Evolutionary conservation across 2,329 filamentous ascomycete genomes (phyloP).

Genomic region (Leptographium radiaticola): DNA sequence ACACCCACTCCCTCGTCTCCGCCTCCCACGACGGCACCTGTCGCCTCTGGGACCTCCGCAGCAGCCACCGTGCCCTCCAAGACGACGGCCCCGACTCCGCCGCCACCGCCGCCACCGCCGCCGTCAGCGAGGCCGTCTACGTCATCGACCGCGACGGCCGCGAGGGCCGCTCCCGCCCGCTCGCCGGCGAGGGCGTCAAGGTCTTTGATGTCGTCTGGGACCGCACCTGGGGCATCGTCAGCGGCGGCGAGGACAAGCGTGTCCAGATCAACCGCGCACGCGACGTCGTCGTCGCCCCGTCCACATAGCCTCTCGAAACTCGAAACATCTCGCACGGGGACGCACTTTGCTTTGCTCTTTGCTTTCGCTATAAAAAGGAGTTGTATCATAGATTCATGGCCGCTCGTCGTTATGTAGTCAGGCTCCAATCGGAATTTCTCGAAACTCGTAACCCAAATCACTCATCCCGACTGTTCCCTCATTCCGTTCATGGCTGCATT

Average conservation of each 20-base stretch:
- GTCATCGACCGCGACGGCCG: slow-evolving; percentile 57
- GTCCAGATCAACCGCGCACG: slow-evolving; percentile 77
- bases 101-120: slow-evolving; percentile 31
- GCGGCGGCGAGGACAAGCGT: slow-evolving; percentile 83
- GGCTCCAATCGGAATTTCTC: too few relatives aligned
- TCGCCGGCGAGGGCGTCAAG: slow-evolving; percentile 74
- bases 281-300: slow-evolving; percentile 25
- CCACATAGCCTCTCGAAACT: not conserved
- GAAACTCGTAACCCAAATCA: too few relatives aligned
- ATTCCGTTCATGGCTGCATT: too few relatives aligned
- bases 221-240: slow-evolving; percentile 73
- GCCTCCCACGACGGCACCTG: slow-evolving; percentile 89
- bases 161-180: slow-evolving; percentile 47
- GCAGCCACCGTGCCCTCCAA: slow-evolving; percentile 45
- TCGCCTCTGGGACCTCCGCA: slow-evolving; percentile 84
- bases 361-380: not conserved
- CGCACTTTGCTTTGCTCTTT: not conserved
- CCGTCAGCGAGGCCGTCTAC: slow-evolving; percentile 61
- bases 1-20: slow-evolving; percentile 71
- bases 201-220: slow-evolving; percentile 87
- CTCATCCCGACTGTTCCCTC: too few relatives aligned
- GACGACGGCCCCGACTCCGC: slow-evolving; percentile 32
- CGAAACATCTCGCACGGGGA: too few relatives aligned
- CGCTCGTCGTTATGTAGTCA: too few relatives aligned
- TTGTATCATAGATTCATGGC: too few relatives aligned